Percentiles rank a stretch among this genome's conserved stretches.
These are phyloP conservation scores for Linaria vulgaris DNA, from an alignment of 257 asterid genomes.

Conservation along the genomic window DNA sequence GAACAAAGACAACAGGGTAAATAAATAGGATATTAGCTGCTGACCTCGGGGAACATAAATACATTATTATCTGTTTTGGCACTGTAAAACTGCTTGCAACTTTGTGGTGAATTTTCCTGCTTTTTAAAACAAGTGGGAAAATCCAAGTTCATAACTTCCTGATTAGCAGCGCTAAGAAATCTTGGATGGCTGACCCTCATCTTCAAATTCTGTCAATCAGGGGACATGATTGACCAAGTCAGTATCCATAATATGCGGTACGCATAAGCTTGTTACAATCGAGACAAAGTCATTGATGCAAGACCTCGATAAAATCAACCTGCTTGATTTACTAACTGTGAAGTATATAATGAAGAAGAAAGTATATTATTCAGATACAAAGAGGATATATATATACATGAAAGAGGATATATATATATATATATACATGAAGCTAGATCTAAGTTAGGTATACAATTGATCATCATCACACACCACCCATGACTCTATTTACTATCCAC, in stretches of 20 bases:
- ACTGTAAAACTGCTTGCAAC: conserved; percentile 34
- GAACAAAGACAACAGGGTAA: conserved; percentile 70
- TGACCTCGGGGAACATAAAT: conserved; percentile 80
- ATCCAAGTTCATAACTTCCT: conserved; percentile 52
- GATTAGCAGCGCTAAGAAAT: conserved; percentile 66
- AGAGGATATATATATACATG: too few species aligned
- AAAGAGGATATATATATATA: too few species aligned
- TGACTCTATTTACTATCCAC: too few species aligned
- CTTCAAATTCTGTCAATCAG: conserved; percentile 77
- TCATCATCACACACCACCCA: too few species aligned
- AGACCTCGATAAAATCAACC: too few species aligned
- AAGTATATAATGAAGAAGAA: too few species aligned
- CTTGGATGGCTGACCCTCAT: conserved; percentile 83
- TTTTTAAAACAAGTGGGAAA: conserved; percentile 75
- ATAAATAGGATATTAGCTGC: conserved; percentile 39
- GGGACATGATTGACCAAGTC: conserved; percentile 26
- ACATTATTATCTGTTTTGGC: conserved; percentile 33
- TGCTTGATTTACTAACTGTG: too few species aligned
- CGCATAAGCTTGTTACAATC: conserved; percentile 10
- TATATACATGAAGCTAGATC: too few species aligned
- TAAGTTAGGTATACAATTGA: too few species aligned
- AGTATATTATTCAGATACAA: too few species aligned
- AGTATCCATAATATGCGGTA: conserved; percentile 23
- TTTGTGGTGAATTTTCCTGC: conserved; percentile 37
- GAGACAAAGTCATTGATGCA: conserved; percentile 16